Evolutionary conservation across 352 stramenopile genomes (phyloP), one percentile per base, ranked within the genome.

Genomic region (Phytophthora idaei): DNA sequence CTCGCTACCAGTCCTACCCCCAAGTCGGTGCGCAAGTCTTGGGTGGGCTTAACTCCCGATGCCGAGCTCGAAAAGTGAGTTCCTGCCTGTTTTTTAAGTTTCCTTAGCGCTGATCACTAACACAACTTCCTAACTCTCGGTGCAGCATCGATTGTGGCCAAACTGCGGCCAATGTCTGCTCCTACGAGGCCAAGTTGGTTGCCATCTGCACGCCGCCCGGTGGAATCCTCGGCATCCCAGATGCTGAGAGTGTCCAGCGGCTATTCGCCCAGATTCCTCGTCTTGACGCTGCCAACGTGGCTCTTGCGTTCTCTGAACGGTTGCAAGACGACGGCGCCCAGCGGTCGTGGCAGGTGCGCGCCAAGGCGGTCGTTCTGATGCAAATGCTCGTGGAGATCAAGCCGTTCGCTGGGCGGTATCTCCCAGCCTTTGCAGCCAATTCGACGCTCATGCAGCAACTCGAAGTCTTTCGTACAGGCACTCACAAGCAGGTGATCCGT

Each of bases 161-260:
- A 1, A 42, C 54, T 34, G 54, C 59, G 1, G 50, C 36, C 3
- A 64, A 75, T 0, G 45, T 61, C 2, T 48, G 61, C 14, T 55
- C 64, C 34, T 90, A 78, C 44, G 80, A 91, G 57, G 60, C 65
- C 11, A 83, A 80, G 42, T 59, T 91, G 8, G 68, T 90, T 28
- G 65, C 69, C 8, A 60, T 89, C 53, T 86, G 73, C 37, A 90
- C 83, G 0, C 73, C 78, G 34, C 27, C 52, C 1, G 72, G 81
- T 5, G 80, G 80, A 14, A 85, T 91, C 29, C 79, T 87, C 21
- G 80, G 82, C 29, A 67, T 84, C 5, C 82, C 82, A 2, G 80
- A 87, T 44, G 45, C 74, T 15, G 70, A 87, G 32, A 69, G 69
- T 17, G 53, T 89, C 10, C 59, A 78, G 48, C 74, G 78, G 4